Base-by-base conservation (phyloP, 2,329 filamentous ascomycete genomes). In the Fusarium sp. region DNA sequence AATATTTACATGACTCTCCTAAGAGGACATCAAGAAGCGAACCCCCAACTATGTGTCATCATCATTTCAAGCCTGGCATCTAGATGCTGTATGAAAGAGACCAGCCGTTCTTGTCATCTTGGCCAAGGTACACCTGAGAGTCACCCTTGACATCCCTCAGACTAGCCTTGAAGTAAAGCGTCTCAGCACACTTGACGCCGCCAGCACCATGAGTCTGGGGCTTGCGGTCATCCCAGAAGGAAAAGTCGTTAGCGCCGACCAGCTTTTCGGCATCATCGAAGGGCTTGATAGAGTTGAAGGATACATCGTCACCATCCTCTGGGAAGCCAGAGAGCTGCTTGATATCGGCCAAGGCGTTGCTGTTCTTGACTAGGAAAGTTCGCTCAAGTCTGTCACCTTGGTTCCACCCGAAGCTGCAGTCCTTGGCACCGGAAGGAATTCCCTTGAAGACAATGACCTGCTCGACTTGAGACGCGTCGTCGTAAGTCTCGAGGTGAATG, bases 361-460 rank as follows among this genome's bases (percentile, higher is more conserved):
- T 45, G 28, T 69, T 68, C 12, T 69, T 63, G 55, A 78, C 76
- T 55, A 73, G 72, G 57, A 80, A 77, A 44, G 71, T 72, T 56
- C 74, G 78, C 36, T 75, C 72, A 56, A 68, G 74, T 52, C 65
- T 73, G 7, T 72, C 74, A 7, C 75, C 78, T 9, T 77, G 75
- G 3, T 42, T 42, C 75, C 75, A 77, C 13, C 55, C 49, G 7
- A 77, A 59, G 1, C 25, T 22, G 63, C 75, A 77, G 3, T 41
- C 36, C 45, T 64, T 71, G 6, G 74, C 74, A 0, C 31, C 35
- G 0, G 67, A 34, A 0, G 75, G 75, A 50, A 77, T 71, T 28
- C 66, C 72, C 24, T 50, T 45, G 70, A 77, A 77, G n/a, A 75
- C 59, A 31, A 67, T 62, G 0, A 72, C 72, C 42, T 77, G 75